Conservation (phyloP, 768 basidiomycete species). For the Kwoniella bestiolae region DNA sequence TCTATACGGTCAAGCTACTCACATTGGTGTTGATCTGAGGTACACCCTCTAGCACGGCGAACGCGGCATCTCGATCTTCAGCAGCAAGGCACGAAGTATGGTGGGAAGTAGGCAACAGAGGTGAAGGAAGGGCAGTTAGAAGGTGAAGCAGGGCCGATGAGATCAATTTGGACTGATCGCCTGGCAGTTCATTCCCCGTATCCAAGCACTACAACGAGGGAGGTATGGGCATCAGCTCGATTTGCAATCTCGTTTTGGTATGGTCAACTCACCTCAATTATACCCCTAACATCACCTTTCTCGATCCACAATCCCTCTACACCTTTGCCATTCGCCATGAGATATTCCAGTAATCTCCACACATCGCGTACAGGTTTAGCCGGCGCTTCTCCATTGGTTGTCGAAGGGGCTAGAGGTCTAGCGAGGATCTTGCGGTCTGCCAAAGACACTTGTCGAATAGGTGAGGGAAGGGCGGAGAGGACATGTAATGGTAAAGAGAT, state of each 20-base stretch:
- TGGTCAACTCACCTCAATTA: constrained; percentile 40
- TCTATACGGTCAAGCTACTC: constrained; percentile 1
- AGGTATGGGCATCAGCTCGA: too few relatives aligned
- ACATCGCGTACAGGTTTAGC: constrained; percentile 37
- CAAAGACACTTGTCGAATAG: constrained; percentile 21
- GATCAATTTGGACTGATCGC: constrained; percentile 1
- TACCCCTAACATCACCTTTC: constrained; percentile 14
- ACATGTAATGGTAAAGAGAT: constrained; percentile 33
- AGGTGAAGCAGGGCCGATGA: constrained; percentile 34
- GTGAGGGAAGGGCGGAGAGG: constrained; percentile 26
- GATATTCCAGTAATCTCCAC: constrained; percentile 43
- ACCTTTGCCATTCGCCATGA: constrained; percentile 36
- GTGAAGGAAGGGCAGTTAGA: constrained; percentile 30
- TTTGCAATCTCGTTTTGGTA: neutral
- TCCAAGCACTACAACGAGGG: constrained; percentile 21
- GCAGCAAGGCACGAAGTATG: constrained; percentile 32
- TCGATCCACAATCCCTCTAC: constrained; percentile 27
- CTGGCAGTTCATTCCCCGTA: constrained; percentile 17
- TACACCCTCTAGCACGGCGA: constrained; percentile 43
- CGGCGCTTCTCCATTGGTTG: constrained; percentile 11
- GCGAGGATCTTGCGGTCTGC: constrained; percentile 32
- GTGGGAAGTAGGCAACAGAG: constrained; percentile 31
- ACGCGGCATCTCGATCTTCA: constrained; percentile 44
- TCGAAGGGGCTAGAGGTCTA: constrained; percentile 10
- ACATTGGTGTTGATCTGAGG: constrained; percentile 47